Conservation (phyloP, 140 eudicot species). For the Bidens hawaiensis region DNA sequence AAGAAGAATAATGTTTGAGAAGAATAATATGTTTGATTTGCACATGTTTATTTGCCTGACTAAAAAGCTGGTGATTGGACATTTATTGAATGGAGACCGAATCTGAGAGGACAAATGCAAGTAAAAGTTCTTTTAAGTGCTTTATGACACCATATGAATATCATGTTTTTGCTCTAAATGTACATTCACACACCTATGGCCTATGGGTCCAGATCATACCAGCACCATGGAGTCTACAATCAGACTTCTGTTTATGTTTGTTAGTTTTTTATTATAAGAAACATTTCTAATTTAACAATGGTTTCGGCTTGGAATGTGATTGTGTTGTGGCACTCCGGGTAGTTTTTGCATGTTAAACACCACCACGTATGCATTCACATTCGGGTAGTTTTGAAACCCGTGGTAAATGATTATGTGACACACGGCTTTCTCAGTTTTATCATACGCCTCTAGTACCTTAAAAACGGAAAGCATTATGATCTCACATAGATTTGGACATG, state of each 20-base stretch:
- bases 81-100: constrained; percentile 13
- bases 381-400: no score
- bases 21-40: constrained; percentile 16
- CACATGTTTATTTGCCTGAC: constrained; percentile 8
- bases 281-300: no score
- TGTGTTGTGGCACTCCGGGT: no score
- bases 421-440: no score
- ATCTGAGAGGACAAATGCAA: constrained; percentile 16
- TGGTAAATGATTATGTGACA: no score
- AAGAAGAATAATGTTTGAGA: background rate
- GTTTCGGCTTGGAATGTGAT: no score
- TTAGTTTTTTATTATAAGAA: background rate
- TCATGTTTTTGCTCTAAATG: constrained; percentile 11
- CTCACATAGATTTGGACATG: no score
- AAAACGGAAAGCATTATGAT: no score
- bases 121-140: constrained; percentile 20
- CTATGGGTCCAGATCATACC: constrained; percentile 16
- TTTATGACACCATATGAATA: constrained; percentile 9
- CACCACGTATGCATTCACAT: no score
- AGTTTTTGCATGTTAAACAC: no score
- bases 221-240: background rate
- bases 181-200: constrained; percentile 7
- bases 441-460: no score
- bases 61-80: constrained; percentile 11
- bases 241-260: background rate